Conservation (phyloP, 345 rosid species). For the Xanthoceras sorbifolium region DNA sequence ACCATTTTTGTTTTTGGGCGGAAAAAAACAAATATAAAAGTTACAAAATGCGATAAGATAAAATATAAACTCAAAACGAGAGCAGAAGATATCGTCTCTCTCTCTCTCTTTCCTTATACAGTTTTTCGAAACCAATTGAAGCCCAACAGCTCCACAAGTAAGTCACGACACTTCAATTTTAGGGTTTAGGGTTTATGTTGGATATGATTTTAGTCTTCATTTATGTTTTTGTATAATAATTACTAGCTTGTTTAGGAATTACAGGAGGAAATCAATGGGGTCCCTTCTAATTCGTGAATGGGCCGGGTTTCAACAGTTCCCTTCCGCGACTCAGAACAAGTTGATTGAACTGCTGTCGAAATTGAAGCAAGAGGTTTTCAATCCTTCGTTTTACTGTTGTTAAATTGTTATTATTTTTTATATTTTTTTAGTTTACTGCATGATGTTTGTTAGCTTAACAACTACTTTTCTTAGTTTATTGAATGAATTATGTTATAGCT, state of each 20-base stretch:
- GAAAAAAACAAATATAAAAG: not conserved
- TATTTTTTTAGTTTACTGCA: not conserved
- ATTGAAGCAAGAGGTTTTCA: conserved; percentile 69
- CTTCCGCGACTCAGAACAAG: conserved; percentile 63
- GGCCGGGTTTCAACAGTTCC: conserved; percentile 78
- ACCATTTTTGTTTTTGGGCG: not conserved
- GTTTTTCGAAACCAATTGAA: not conserved
- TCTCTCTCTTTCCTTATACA: not conserved
- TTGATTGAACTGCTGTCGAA: conserved; percentile 59
- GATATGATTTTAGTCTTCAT: not conserved
- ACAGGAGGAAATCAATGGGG: conserved; percentile 39
- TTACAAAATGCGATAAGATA: not conserved
- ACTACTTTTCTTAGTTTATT: not conserved
- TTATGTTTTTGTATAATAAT: not conserved
- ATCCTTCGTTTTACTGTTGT: not conserved
- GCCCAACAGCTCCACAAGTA: conserved; percentile 4
- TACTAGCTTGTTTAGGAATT: not conserved
- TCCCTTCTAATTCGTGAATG: conserved; percentile 65
- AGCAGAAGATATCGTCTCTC: not conserved
- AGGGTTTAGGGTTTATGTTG: conserved; percentile 23
- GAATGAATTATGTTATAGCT: conserved; percentile 13
- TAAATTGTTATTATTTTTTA: not conserved
- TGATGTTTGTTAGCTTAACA: conserved; percentile 13
- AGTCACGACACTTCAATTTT: not conserved
- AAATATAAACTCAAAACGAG: not conserved